phyloP scores from a whole-genome alignment of 164 flowering plant species.

The Vitis labrusca region DNA sequence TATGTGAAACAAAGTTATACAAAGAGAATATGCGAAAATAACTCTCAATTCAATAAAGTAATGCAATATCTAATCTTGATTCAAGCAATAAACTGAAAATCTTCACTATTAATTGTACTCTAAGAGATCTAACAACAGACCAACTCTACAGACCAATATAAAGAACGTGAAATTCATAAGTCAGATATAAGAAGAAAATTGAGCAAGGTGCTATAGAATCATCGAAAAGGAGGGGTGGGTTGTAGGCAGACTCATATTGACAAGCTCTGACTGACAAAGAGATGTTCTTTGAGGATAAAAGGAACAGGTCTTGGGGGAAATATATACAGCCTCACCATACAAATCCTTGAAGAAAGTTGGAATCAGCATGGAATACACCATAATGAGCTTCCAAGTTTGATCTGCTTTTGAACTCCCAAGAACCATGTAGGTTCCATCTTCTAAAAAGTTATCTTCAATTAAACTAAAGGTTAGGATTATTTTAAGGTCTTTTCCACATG shows the following conservation, averaged over 20 bases:
- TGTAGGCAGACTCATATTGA: slow-evolving; percentile 3
- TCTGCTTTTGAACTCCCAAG: neutral
- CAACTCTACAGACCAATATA: neutral
- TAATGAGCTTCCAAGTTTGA: neutral
- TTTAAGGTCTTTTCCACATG: neutral
- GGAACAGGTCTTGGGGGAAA: neutral
- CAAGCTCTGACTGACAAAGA: slow-evolving; percentile 9
- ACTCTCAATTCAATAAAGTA: neutral
- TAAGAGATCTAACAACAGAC: neutral
- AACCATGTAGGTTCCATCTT: slow-evolving; percentile 1
- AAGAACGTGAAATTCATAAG: neutral
- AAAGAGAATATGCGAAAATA: neutral
- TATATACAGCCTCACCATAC: slow-evolving; percentile 10
- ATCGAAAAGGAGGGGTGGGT: slow-evolving; percentile 15
- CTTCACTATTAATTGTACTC: neutral
- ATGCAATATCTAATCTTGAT: neutral
- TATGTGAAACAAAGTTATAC: too few species aligned
- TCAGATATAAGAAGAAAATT: slow-evolving; percentile 7
- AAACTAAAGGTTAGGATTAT: slow-evolving; percentile 10
- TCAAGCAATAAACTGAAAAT: neutral
- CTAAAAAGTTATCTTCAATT: slow-evolving; percentile 6
- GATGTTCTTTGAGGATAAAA: neutral
- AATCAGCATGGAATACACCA: neutral
- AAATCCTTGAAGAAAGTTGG: slow-evolving; percentile 2
- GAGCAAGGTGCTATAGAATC: slow-evolving; percentile 8